These are phyloP conservation scores for Artemisia tridentata DNA, from an alignment of 129 eudicot species.

Conservation along the genomic window DNA sequence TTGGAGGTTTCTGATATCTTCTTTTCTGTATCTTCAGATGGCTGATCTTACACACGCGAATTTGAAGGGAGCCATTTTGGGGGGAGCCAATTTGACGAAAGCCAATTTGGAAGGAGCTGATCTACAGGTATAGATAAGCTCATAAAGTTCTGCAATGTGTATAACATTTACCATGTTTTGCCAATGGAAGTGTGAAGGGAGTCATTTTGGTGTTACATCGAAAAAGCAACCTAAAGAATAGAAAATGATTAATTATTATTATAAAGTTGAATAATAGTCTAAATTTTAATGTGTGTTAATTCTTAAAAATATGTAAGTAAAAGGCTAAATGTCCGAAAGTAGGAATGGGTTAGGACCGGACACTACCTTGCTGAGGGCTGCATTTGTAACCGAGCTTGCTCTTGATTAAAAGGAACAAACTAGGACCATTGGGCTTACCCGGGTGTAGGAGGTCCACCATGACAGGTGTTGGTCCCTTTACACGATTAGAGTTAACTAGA, in stretches of 20 bases:
- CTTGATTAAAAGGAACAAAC: neutral
- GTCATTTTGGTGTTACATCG: too few species aligned
- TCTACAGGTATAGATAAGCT: constrained; percentile 53
- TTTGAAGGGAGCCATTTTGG: constrained; percentile 92
- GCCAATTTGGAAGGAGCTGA: constrained; percentile 98
- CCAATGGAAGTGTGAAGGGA: too few species aligned
- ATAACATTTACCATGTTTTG: neutral
- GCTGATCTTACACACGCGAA: constrained; percentile 97
- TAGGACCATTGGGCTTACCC: neutral
- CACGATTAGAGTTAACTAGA: too few species aligned
- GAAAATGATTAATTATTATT: too few species aligned
- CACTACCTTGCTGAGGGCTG: too few species aligned
- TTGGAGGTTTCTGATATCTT: neutral
- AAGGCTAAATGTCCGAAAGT: neutral
- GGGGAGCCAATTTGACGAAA: constrained; percentile 53
- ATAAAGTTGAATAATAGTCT: neutral
- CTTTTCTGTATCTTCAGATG: constrained; percentile 37
- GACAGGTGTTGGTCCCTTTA: too few species aligned
- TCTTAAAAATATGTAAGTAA: neutral
- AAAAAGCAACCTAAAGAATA: too few species aligned
- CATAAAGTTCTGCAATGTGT: neutral
- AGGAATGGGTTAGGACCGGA: too few species aligned
- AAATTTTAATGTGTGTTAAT: neutral
- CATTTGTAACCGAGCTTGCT: too few species aligned
- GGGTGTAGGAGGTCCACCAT: neutral